Base-by-base conservation (phyloP, 495 filamentous ascomycete species). In the Xylaria castorea region DNA sequence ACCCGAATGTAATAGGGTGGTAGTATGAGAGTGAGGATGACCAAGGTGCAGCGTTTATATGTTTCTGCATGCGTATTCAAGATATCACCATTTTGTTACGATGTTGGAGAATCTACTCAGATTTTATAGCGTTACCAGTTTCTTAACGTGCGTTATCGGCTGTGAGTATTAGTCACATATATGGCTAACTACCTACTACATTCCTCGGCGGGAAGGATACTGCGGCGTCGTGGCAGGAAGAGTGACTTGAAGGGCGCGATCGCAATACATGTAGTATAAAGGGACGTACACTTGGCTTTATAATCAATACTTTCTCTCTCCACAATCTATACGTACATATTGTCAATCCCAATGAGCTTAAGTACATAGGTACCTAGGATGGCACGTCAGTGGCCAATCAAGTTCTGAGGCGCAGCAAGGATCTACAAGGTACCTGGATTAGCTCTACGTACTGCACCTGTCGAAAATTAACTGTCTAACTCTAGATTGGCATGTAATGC, bases 161-260 rank as follows among this genome's bases (percentile, higher is more conserved):
- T 18, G 30, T 18, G 1, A 7, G 46, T 2, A 53, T 67, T 67
- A 53, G 32, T 67, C 64, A 67, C 46, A 46, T 9, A 20, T 7
- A 50, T 48, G 7, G 2, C 27, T 66, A 30, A 20, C 4, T 18
- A 36, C 3, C 30, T 11, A 27, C 11, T 30, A 42, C 3, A 42
- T 25, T 36, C 25, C 5, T 11, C 14, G 34, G 11, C 36, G n/a
- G n/a, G 12, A 16, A 40, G n/a, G 22, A 34, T 42, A n/a, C 27
- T 5, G 27, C 16, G 2, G 12, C 27, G 6, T 60, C 30, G 32
- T 22, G 34, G n/a, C 18, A 38, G 61, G 38, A 64, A 46, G 61
- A 22, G 63, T 27, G 63, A n/a, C 42, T 36, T 20, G 46, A 51
- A 65, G 64, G 46, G 64, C 61, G 36, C 22, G 61, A 1, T 40